Conservation (phyloP, 1,284 basidiomycete species). For the Ceratobasidium sp. region DNA sequence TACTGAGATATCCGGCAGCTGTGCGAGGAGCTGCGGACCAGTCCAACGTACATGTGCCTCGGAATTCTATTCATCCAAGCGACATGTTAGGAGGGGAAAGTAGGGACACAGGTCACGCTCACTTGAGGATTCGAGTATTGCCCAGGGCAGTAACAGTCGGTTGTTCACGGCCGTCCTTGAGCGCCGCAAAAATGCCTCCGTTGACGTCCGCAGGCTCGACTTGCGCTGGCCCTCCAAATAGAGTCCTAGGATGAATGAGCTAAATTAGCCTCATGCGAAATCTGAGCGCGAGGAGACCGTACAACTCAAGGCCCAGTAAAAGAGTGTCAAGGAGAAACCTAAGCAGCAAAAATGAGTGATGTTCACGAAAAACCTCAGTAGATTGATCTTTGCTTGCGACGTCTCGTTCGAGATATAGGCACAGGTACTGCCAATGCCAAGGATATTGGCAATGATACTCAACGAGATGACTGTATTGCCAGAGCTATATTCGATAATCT, state of each 20-base stretch:
- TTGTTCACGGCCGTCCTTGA: constrained; percentile 26
- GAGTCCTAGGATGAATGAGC: constrained; percentile 10
- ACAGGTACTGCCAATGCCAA: constrained; percentile 13
- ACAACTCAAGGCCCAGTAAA: constrained; percentile 32
- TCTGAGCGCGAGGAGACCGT: neutral
- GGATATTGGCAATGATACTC: constrained; percentile 29
- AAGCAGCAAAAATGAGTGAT: neutral
- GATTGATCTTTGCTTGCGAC: constrained; percentile 35
- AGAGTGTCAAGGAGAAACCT: neutral
- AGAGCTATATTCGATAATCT: constrained; percentile 37
- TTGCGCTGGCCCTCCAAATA: constrained; percentile 40
- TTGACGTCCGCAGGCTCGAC: constrained; percentile 41
- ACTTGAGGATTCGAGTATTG: constrained; percentile 42
- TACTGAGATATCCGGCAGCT: constrained; percentile 25
- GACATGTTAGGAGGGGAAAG: neutral
- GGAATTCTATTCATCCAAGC: constrained; percentile 19
- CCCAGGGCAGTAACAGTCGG: constrained; percentile 30
- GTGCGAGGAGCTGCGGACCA: constrained; percentile 31
- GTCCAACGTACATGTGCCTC: constrained; percentile 43
- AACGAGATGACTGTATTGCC: constrained; percentile 39
- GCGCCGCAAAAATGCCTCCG: constrained; percentile 41
- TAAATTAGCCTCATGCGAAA: neutral
- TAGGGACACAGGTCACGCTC: neutral
- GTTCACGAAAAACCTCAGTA: constrained; percentile 42
- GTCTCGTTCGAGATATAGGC: constrained; percentile 44